These are phyloP conservation scores for Botrytis deweyae DNA, from an alignment of 2,329 filamentous ascomycete genomes.

Conservation along the genomic window DNA sequence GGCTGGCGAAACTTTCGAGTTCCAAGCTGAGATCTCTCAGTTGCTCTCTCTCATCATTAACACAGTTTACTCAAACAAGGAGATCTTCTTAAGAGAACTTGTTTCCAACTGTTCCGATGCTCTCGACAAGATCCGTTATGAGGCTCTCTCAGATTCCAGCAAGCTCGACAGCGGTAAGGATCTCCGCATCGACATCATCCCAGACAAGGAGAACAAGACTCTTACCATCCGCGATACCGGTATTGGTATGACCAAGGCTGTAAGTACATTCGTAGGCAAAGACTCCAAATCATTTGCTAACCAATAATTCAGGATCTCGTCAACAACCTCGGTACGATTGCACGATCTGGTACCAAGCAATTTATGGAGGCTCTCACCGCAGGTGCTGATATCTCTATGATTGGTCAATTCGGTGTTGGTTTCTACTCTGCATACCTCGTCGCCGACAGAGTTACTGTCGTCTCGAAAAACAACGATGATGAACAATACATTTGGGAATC, in stretches of 20 bases:
- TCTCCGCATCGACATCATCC: conserved; percentile 97
- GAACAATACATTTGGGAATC: conserved; percentile 99
- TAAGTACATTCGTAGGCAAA: conserved; percentile 53
- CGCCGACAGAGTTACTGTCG: conserved; percentile 89
- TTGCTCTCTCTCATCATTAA: conserved; percentile 99
- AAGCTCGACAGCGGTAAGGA: conserved; percentile 98
- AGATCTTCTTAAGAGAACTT: conserved; percentile 98
- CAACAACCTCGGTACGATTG: conserved; percentile 99
- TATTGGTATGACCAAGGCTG: conserved; percentile 99
- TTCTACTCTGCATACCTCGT: conserved; percentile 99
- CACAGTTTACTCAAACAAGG: conserved; percentile 99
- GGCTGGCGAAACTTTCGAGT: conserved; percentile 95
- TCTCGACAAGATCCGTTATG: conserved; percentile 99
- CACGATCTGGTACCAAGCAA: conserved; percentile 98
- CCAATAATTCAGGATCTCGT: conserved; percentile 73
- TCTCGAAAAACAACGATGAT: conserved; percentile 99
- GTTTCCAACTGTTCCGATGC: conserved; percentile 99
- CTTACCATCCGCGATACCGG: conserved; percentile 95
- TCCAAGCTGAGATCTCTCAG: conserved; percentile 99
- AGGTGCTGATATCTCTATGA: conserved; percentile 99
- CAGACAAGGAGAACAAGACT: conserved; percentile 96
- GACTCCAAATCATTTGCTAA: conserved; percentile 41
- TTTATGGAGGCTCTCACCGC: conserved; percentile 99
- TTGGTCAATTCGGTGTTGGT: conserved; percentile 99
- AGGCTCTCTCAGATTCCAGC: conserved; percentile 92